These are phyloP conservation scores for Suillus bovinus DNA, from an alignment of 768 basidiomycete genomes.

Conservation along the genomic window DNA sequence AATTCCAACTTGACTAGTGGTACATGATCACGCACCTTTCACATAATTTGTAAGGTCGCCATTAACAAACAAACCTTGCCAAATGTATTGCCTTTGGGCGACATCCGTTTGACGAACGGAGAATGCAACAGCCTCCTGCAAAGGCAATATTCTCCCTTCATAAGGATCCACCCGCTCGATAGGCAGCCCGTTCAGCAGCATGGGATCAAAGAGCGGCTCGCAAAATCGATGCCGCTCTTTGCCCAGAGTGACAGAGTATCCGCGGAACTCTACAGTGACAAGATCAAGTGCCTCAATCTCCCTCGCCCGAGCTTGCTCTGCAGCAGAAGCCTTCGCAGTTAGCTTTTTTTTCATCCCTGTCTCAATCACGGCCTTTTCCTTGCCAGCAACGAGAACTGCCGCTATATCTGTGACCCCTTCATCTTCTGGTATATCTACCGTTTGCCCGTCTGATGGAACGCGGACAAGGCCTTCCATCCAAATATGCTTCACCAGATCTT, in stretches of 20 bases:
- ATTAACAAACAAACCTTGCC: slow-evolving; percentile 79
- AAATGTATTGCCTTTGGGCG: slow-evolving; percentile 69
- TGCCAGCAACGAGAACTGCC: slow-evolving; percentile 87
- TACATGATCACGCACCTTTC: slow-evolving; percentile 50
- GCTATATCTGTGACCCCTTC: slow-evolving; percentile 91
- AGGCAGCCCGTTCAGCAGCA: slow-evolving; percentile 45
- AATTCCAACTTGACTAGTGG: not conserved
- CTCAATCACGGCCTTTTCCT: slow-evolving; percentile 87
- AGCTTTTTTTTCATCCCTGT: slow-evolving; percentile 78
- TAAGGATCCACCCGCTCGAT: slow-evolving; percentile 25
- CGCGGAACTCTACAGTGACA: slow-evolving; percentile 73
- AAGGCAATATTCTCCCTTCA: slow-evolving; percentile 35
- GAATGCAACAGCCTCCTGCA: slow-evolving; percentile 69
- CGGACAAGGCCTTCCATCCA: slow-evolving; percentile 67
- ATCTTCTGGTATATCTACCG: slow-evolving; percentile 61
- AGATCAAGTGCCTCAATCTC: slow-evolving; percentile 87
- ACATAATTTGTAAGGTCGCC: slow-evolving; percentile 73
- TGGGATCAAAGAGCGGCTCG: slow-evolving; percentile 84
- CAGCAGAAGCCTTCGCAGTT: slow-evolving; percentile 70
- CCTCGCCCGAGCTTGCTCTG: slow-evolving; percentile 75
- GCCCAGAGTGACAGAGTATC: slow-evolving; percentile 70
- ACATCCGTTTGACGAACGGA: slow-evolving; percentile 62
- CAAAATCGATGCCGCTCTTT: slow-evolving; percentile 90
- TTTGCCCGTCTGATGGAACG: slow-evolving; percentile 75
- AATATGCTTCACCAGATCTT: slow-evolving; percentile 65